Evolutionary conservation across 345 rosid genomes (phyloP).

Genomic region (Aquilaria yunnanensis): DNA sequence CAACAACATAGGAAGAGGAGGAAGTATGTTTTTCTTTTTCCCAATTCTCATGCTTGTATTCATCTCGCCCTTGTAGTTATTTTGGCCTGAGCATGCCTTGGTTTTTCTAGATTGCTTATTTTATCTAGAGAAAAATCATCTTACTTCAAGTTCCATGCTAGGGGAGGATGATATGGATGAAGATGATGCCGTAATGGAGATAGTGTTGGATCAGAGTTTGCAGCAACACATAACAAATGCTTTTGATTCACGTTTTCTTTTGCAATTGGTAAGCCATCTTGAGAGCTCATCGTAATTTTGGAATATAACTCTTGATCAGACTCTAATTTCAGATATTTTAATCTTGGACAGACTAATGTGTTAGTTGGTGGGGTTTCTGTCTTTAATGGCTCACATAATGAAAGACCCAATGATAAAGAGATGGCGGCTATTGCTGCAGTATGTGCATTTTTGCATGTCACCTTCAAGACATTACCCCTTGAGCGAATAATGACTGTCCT

Average conservation of each 20-base stretch:
- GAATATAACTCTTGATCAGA: slow-evolving; percentile 12
- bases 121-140: slow-evolving; percentile 4
- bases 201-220: slow-evolving; percentile 51
- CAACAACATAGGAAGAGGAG: slow-evolving; percentile 27
- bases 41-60: background rate
- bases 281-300: slow-evolving; percentile 11
- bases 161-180: slow-evolving; percentile 63
- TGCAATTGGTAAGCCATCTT: slow-evolving; percentile 71
- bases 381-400: slow-evolving; percentile 28
- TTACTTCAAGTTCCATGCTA: slow-evolving; percentile 43
- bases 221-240: slow-evolving; percentile 69
- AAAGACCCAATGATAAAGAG: slow-evolving; percentile 50
- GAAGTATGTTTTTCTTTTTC: slow-evolving; percentile 37
- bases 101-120: slow-evolving; percentile 11
- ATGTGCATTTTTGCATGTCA: slow-evolving; percentile 83
- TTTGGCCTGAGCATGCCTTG: slow-evolving; percentile 1
- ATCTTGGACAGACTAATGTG: slow-evolving; percentile 59
- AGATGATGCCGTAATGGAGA: slow-evolving; percentile 44
- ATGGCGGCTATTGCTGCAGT: slow-evolving; percentile 84
- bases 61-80: background rate
- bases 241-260: slow-evolving; percentile 75
- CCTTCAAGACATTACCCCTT: slow-evolving; percentile 69
- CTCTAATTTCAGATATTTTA: slow-evolving; percentile 10
- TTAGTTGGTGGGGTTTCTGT: slow-evolving; percentile 52
- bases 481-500: slow-evolving; percentile 83